Evolutionary conservation across 2,329 filamentous ascomycete genomes (phyloP).

Genomic region (Trichoderma sp.): DNA sequence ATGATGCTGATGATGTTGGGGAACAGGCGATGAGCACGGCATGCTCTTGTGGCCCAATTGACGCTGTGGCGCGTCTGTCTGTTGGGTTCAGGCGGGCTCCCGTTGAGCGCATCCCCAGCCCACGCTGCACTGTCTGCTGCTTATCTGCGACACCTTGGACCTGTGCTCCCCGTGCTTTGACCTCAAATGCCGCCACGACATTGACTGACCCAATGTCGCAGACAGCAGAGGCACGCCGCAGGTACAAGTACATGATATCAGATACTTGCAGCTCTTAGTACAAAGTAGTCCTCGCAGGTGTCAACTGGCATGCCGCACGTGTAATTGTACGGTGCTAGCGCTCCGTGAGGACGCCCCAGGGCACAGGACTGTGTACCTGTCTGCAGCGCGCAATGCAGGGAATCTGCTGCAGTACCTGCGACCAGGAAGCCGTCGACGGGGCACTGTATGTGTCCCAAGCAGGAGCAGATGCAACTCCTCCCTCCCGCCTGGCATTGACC

Average conservation of each 20-base stretch:
- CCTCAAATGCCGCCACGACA: neutral
- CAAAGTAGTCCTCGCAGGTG: neutral
- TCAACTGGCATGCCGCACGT: neutral
- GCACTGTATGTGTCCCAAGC: neutral
- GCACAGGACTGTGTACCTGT: neutral
- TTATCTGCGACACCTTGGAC: slow-evolving; percentile 8
- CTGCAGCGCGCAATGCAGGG: neutral
- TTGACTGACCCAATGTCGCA: neutral
- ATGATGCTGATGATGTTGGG: neutral
- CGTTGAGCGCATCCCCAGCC: neutral
- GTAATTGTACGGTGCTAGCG: neutral
- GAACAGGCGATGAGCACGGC: neutral
- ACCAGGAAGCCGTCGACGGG: neutral
- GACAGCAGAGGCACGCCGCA: neutral
- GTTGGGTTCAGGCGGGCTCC: neutral
- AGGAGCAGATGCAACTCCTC: neutral
- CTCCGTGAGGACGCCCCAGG: neutral
- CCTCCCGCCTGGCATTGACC: neutral
- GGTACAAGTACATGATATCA: no score
- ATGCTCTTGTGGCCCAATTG: neutral
- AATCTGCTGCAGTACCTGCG: neutral
- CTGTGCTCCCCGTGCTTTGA: neutral
- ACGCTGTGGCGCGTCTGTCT: neutral
- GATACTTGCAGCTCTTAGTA: neutral
- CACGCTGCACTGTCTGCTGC: neutral